phyloP scores from a whole-genome alignment of 768 basidiomycete species.

The Mycena venus region DNA sequence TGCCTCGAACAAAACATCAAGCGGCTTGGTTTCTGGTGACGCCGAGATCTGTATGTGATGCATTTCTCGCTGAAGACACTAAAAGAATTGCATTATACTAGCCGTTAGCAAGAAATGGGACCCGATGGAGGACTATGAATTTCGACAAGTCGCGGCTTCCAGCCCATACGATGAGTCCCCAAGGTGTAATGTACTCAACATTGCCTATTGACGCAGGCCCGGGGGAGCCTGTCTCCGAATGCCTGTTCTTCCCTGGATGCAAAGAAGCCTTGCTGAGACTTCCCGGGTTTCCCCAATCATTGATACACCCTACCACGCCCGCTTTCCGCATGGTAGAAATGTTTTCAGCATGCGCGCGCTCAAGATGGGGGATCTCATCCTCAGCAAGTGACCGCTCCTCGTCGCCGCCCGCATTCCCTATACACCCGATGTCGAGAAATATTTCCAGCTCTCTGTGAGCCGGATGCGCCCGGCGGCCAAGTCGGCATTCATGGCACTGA shows the following conservation, averaged over 20 bases:
- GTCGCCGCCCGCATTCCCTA: conserved; percentile 27
- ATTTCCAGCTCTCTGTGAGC: conserved; percentile 11
- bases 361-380: conserved; percentile 45
- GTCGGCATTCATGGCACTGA: conserved; percentile 39
- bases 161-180: background rate
- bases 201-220: background rate
- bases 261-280: background rate
- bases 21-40: background rate
- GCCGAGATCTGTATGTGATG: background rate
- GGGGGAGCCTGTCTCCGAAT: conserved; percentile 5
- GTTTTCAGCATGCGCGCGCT: conserved; percentile 47
- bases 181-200: background rate
- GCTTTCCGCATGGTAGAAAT: conserved; percentile 28
- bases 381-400: conserved; percentile 53
- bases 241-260: background rate
- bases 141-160: background rate
- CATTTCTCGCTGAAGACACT: background rate
- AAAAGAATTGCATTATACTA: no score
- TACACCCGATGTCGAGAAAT: conserved; percentile 37
- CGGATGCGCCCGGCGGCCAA: conserved; percentile 38
- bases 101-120: no score
- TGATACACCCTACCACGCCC: conserved; percentile 7
- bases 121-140: no score
- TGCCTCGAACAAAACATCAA: background rate
- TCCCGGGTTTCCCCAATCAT: conserved; percentile 35